phyloP scores from a whole-genome alignment of 1,284 basidiomycete genomes.

The Thecaphora thlaspeos region DNA sequence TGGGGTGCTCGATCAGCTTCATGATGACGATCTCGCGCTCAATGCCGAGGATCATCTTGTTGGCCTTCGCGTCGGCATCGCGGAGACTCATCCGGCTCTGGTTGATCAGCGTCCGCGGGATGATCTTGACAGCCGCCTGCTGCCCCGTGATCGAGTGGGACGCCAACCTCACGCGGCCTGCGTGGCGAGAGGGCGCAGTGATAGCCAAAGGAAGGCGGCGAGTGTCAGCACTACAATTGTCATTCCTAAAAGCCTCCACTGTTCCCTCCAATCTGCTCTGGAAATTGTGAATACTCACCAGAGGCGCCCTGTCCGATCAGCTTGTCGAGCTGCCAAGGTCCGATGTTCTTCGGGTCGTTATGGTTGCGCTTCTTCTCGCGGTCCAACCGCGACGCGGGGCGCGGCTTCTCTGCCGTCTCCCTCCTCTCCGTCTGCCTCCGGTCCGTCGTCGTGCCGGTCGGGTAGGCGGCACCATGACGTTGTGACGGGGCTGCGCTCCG shows the following conservation, averaged over 20 bases:
- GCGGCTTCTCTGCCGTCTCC: constrained; percentile 11
- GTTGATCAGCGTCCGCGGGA: constrained; percentile 78
- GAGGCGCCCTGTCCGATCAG: constrained; percentile 88
- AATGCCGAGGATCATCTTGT: constrained; percentile 82
- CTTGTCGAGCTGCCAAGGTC: constrained; percentile 88
- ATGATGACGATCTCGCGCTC: constrained; percentile 98
- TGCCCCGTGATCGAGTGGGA: constrained; percentile 82
- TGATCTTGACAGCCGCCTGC: constrained; percentile 93
- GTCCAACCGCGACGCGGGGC: constrained; percentile 48
- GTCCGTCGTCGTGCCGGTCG: no score
- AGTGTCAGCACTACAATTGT: no score
- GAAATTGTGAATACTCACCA: constrained; percentile 19
- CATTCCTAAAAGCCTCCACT: no score
- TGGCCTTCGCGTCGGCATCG: constrained; percentile 68
- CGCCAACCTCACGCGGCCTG: constrained; percentile 77
- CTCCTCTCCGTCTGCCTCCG: no score
- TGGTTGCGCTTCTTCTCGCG: constrained; percentile 59
- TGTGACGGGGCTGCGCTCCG: no score
- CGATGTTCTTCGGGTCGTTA: constrained; percentile 65
- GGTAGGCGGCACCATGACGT: no score
- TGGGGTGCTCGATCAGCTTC: constrained; percentile 97
- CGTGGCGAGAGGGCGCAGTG: no score
- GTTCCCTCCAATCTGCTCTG: no score
- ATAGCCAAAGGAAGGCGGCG: no score
- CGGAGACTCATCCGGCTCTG: constrained; percentile 71